Conservation (phyloP, 495 filamentous ascomycete genomes). For the Amniculicola lignicola region DNA sequence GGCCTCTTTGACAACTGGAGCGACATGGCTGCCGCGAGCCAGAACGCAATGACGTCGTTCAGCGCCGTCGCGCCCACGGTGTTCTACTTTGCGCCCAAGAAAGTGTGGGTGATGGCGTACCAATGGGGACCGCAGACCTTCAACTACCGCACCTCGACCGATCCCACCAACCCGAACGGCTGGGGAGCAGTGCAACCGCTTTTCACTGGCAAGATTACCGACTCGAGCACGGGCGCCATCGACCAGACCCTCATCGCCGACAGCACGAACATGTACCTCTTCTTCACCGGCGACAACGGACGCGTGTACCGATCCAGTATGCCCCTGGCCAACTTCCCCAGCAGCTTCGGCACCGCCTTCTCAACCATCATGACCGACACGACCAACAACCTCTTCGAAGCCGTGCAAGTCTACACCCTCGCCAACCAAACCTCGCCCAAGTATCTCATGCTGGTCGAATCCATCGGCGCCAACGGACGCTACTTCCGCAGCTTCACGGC, state of each 20-base stretch:
- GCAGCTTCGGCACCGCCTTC: conserved; percentile 43
- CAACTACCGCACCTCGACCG: conserved; percentile 44
- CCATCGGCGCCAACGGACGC: conserved; percentile 31
- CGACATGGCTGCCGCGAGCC: conserved; percentile 48
- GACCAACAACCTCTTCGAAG: conserved; percentile 35
- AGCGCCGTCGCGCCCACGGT: conserved; percentile 42
- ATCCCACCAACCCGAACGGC: conserved; percentile 34
- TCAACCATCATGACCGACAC: conserved; percentile 29
- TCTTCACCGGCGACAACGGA: conserved; percentile 34
- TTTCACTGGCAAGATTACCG: conserved; percentile 25
- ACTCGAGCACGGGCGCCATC: conserved; percentile 29
- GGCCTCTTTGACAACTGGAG: conserved; percentile 32
- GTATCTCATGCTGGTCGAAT: conserved; percentile 37
- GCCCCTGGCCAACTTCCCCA: conserved; percentile 32
- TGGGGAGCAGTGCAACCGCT: conserved; percentile 30
- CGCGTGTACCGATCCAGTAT: conserved; percentile 35
- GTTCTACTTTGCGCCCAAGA: conserved; percentile 36
- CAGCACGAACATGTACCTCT: conserved; percentile 32
- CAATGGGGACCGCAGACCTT: conserved; percentile 35
- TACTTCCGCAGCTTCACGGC: conserved; percentile 38
- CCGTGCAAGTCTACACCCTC: conserved; percentile 33
- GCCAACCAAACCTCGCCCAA: conserved; percentile 14
- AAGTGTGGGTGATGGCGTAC: conserved; percentile 34
- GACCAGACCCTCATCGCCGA: conserved; percentile 38
- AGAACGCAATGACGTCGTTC: conserved; percentile 27